A percentile compares a stretch with the other conserved stretches of the same genome.
These are phyloP conservation scores for Globisporangium recalcitrans DNA, from an alignment of 352 stramenopile species.

Conservation along the genomic window DNA sequence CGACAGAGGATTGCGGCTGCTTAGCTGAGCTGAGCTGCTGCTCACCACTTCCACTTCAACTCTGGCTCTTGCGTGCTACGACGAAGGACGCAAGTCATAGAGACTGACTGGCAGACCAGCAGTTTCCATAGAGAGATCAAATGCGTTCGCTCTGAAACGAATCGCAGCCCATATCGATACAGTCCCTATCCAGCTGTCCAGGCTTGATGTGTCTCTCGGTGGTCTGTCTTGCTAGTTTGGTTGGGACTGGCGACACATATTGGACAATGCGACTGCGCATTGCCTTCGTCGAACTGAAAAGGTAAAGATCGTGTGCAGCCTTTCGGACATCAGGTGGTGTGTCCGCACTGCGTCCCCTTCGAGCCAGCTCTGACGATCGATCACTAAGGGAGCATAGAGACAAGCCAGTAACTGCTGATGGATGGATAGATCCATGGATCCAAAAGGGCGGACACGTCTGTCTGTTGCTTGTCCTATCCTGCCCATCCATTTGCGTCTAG, in stretches of 20 bases:
- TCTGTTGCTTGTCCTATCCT: not conserved
- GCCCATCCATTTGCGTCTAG: not conserved
- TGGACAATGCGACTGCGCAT: too few species aligned
- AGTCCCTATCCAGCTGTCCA: too few species aligned
- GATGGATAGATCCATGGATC: not conserved
- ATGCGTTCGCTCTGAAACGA: too few species aligned
- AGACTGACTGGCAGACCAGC: too few species aligned
- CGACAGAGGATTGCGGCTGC: not conserved
- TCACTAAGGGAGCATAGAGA: not conserved
- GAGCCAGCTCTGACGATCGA: not conserved
- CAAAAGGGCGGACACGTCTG: not conserved
- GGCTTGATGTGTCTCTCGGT: too few species aligned
- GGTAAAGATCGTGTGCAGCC: not conserved
- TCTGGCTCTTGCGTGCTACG: not conserved
- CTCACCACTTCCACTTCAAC: not conserved
- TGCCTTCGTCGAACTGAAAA: too few species aligned
- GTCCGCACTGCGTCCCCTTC: not conserved
- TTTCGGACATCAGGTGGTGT: not conserved
- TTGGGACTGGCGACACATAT: not conserved
- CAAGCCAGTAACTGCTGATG: not conserved
- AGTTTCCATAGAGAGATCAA: too few species aligned
- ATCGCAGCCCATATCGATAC: too few species aligned
- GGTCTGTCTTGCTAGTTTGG: too few species aligned
- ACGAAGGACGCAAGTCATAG: not conserved
- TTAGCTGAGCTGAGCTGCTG: not conserved